These are phyloP conservation scores for Coccinonectria pachysandricola DNA, from an alignment of 2,329 filamentous ascomycete genomes.

Conservation along the genomic window DNA sequence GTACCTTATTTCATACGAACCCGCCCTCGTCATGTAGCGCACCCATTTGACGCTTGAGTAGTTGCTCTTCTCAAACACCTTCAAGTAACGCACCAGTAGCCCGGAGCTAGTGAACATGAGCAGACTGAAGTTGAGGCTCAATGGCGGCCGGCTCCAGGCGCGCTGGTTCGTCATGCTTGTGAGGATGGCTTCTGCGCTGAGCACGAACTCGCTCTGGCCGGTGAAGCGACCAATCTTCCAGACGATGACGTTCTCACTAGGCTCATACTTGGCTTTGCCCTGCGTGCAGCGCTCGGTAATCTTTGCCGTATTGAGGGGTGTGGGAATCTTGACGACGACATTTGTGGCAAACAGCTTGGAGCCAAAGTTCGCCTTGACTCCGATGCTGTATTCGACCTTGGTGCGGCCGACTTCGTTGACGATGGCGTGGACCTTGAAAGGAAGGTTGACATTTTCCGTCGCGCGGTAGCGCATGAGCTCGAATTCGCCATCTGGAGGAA, in stretches of 20 bases:
- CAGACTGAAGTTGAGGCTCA: conserved; percentile 85
- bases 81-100: conserved; percentile 83
- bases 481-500: conserved; percentile 95
- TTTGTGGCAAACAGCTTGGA: conserved; percentile 96
- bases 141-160: conserved; percentile 85
- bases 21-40: conserved; percentile 94
- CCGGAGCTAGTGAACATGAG: conserved; percentile 98
- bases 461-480: conserved; percentile 98
- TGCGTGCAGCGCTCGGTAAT: conserved; percentile 90
- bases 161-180: conserved; percentile 98
- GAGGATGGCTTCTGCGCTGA: conserved; percentile 85
- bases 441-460: conserved; percentile 96
- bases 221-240: conserved; percentile 99
- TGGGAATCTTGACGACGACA: conserved; percentile 87
- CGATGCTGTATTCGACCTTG: conserved; percentile 97
- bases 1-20: conserved; percentile 92
- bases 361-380: conserved; percentile 93
- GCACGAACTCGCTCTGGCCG: conserved; percentile 91
- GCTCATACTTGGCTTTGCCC: conserved; percentile 97
- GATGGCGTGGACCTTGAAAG: conserved; percentile 97
- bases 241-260: conserved; percentile 93
- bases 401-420: conserved; percentile 95
- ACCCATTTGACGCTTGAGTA: conserved; percentile 99
- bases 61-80: conserved; percentile 99
- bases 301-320: conserved; percentile 88